These are phyloP conservation scores for Suhomyces ambrosiae DNA, from an alignment of 1,139 yeast species.

Conservation along the genomic window DNA sequence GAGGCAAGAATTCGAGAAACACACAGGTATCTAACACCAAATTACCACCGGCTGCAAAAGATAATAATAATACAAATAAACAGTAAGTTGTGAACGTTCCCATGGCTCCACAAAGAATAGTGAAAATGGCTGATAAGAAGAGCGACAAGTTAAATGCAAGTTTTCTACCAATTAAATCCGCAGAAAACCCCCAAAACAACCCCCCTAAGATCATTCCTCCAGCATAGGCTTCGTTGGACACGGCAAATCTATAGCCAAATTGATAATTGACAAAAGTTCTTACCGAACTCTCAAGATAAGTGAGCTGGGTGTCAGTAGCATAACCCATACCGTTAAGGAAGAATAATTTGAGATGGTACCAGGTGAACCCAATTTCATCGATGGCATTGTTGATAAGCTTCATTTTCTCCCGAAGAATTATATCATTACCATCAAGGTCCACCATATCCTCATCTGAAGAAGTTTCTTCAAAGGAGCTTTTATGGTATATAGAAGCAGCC, in stretches of 20 bases:
- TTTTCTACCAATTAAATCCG: conserved; percentile 30
- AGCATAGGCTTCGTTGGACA: conserved; percentile 27
- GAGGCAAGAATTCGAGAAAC: conserved; percentile 32
- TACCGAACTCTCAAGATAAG: conserved; percentile 41
- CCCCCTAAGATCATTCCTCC: conserved; percentile 60
- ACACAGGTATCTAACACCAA: conserved; percentile 35
- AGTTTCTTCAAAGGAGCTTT: conserved; percentile 10
- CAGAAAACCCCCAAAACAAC: conserved; percentile 30
- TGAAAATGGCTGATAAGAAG: conserved; percentile 25
- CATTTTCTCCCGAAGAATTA: conserved; percentile 38
- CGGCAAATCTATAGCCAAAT: conserved; percentile 38
- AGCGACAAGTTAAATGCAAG: conserved; percentile 40
- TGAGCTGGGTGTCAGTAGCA: conserved; percentile 61
- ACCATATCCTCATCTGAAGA: conserved; percentile 19
- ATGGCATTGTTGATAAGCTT: conserved; percentile 46
- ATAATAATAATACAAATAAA: conserved; percentile 26
- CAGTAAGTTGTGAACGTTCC: conserved; percentile 33
- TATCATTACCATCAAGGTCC: conserved; percentile 28
- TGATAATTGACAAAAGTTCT: conserved; percentile 46
- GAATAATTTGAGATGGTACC: conserved; percentile 45
- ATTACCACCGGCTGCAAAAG: conserved; percentile 34
- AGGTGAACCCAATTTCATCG: conserved; percentile 55
- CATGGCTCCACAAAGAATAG: conserved; percentile 33
- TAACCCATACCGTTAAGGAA: conserved; percentile 64
- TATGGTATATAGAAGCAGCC: conserved; percentile 6